These are phyloP conservation scores for Pythium sukuiense DNA, from an alignment of 352 stramenopile species.

Conservation along the genomic window DNA sequence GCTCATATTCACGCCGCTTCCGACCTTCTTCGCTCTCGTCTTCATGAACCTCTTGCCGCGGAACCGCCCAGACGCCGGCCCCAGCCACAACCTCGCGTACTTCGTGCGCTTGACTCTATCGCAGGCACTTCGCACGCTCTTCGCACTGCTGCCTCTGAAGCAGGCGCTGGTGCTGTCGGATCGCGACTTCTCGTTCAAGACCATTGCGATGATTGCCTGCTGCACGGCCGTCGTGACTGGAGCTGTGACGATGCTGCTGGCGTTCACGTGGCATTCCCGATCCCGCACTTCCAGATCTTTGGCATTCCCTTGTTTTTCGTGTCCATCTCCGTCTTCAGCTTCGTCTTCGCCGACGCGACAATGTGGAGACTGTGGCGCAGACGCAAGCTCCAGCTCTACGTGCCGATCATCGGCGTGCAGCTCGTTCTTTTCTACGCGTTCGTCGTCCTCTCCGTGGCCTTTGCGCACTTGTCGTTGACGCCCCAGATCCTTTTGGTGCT, in stretches of 20 bases:
- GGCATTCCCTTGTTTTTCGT: constrained; percentile 3
- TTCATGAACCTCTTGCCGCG: constrained; percentile 5
- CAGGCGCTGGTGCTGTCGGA: constrained; percentile 9
- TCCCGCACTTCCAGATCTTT: constrained; percentile 6
- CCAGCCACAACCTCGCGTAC: background rate
- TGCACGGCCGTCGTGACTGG: background rate
- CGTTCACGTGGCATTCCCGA: constrained; percentile 15
- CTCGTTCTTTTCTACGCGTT: constrained; percentile 22
- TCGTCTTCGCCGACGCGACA: background rate
- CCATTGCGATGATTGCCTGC: background rate
- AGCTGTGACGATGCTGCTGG: background rate
- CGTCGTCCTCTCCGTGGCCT: constrained; percentile 17
- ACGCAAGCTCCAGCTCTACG: constrained; percentile 6
- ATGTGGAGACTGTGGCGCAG: constrained; percentile 2
- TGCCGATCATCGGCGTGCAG: constrained; percentile 12
- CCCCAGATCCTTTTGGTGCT: constrained; percentile 16
- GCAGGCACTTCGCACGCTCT: constrained; percentile 8
- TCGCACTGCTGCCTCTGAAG: constrained; percentile 7
- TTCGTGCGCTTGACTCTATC: background rate
- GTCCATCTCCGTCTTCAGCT: background rate
- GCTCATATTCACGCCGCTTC: background rate
- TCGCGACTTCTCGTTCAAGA: background rate
- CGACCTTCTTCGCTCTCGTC: background rate
- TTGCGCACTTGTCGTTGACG: background rate
- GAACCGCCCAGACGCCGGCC: background rate